Evolutionary conservation across 805 yeast genomes (phyloP).

Genomic region (Hanseniaspora lindneri): DNA sequence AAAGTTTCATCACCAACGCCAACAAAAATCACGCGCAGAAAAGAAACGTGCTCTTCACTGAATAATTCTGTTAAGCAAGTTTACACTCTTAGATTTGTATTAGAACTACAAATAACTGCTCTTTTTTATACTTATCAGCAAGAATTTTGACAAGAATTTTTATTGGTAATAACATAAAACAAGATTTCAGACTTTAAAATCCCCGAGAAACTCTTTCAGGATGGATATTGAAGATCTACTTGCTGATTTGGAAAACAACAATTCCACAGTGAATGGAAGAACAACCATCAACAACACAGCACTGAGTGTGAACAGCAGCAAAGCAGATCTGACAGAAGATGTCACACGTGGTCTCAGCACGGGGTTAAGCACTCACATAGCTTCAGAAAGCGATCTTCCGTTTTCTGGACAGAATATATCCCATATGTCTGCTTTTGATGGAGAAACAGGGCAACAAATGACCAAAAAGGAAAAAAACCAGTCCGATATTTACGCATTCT

Average conservation of each 20-base stretch:
- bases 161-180: too few relatives aligned
- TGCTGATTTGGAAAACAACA: conserved; percentile 46
- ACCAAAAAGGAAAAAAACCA: conserved; percentile 29
- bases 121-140: too few relatives aligned
- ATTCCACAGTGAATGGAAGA: not conserved
- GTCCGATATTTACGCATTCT: conserved; percentile 21
- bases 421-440: conserved; percentile 1
- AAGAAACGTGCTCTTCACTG: too few relatives aligned
- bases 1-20: too few relatives aligned
- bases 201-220: too few relatives aligned
- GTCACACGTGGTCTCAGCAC: not conserved
- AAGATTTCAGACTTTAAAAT: too few relatives aligned
- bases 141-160: too few relatives aligned
- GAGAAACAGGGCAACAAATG: conserved; percentile 18
- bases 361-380: not conserved
- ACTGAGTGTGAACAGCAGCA: conserved; percentile 8
- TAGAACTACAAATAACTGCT: too few relatives aligned
- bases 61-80: too few relatives aligned
- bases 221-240: conserved; percentile 63
- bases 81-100: too few relatives aligned
- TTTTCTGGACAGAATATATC: not conserved
- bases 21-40: too few relatives aligned
- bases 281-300: not conserved
- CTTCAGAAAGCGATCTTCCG: not conserved
- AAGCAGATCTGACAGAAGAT: not conserved